phyloP scores from a whole-genome alignment of 306 rosid species.

The Biancaea sappan region DNA sequence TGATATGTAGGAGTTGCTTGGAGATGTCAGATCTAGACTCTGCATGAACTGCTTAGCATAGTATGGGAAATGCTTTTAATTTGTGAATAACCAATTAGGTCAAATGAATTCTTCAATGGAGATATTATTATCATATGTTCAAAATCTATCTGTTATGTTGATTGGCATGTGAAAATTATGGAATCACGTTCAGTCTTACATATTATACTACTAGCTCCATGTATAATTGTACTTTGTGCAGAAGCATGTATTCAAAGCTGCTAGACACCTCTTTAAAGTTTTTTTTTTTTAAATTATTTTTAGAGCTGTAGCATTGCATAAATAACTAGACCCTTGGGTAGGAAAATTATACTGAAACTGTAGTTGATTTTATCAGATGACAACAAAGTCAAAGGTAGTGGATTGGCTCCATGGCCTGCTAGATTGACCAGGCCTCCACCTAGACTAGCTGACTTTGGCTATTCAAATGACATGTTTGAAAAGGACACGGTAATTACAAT shows the following conservation, averaged over 20 bases:
- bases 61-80: background rate
- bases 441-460: constrained; percentile 91
- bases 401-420: constrained; percentile 88
- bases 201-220: background rate
- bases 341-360: constrained; percentile 29
- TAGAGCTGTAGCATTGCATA: background rate
- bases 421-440: constrained; percentile 86
- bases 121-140: too few relatives aligned
- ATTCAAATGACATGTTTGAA: constrained; percentile 77
- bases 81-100: too few relatives aligned
- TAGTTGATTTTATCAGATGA: constrained; percentile 58
- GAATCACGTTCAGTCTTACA: background rate
- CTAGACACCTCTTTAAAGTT: background rate
- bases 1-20: background rate
- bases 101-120: too few relatives aligned
- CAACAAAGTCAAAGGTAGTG: constrained; percentile 73
- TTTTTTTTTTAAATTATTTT: background rate
- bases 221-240: constrained; percentile 4
- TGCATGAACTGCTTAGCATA: background rate
- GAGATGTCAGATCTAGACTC: background rate
- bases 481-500: constrained; percentile 68
- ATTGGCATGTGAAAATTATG: background rate
- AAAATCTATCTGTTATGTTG: too few relatives aligned
- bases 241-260: background rate
- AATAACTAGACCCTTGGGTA: background rate